These are phyloP conservation scores for Paramyrothecium roridum DNA, from an alignment of 2,329 filamentous ascomycete species.

Conservation along the genomic window DNA sequence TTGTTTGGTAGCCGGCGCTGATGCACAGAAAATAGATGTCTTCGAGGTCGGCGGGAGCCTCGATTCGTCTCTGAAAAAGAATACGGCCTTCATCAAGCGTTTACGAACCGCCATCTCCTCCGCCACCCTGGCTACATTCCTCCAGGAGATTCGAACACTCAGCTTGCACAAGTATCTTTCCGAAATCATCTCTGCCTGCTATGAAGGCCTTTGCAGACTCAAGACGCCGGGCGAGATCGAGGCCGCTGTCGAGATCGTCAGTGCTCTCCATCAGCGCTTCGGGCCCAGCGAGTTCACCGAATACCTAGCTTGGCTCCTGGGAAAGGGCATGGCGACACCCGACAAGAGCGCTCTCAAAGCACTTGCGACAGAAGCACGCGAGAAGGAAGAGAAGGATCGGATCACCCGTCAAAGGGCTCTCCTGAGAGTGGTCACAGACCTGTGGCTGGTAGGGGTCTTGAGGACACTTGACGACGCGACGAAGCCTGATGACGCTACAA, in stretches of 20 bases:
- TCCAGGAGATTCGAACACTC: constrained; percentile 84
- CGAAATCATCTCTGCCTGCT: constrained; percentile 93
- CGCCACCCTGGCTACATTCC: constrained; percentile 75
- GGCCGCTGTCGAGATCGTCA: constrained; percentile 87
- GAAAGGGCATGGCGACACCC: constrained; percentile 85
- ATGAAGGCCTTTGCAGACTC: constrained; percentile 87
- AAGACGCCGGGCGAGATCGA: constrained; percentile 91
- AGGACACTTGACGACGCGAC: constrained; percentile 71
- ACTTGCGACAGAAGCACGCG: constrained; percentile 75
- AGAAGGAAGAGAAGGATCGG: constrained; percentile 94
- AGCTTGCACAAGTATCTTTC: constrained; percentile 96
- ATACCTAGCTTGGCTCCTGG: constrained; percentile 88
- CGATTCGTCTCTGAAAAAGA: constrained; percentile 96
- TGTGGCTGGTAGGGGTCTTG: constrained; percentile 90
- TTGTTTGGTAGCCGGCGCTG: too few relatives aligned
- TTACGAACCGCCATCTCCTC: constrained; percentile 84
- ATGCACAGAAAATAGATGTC: constrained; percentile 54
- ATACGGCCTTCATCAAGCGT: constrained; percentile 96
- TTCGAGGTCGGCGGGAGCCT: constrained; percentile 75
- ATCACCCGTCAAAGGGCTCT: constrained; percentile 81
- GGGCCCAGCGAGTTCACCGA: constrained; percentile 87
- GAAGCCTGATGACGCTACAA: constrained; percentile 61
- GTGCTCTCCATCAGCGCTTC: constrained; percentile 93
- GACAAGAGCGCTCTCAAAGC: constrained; percentile 81
- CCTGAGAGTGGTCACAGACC: constrained; percentile 85